Base-by-base conservation (phyloP, 2,329 filamentous ascomycete species). In the Penicillium occitanis region DNA sequence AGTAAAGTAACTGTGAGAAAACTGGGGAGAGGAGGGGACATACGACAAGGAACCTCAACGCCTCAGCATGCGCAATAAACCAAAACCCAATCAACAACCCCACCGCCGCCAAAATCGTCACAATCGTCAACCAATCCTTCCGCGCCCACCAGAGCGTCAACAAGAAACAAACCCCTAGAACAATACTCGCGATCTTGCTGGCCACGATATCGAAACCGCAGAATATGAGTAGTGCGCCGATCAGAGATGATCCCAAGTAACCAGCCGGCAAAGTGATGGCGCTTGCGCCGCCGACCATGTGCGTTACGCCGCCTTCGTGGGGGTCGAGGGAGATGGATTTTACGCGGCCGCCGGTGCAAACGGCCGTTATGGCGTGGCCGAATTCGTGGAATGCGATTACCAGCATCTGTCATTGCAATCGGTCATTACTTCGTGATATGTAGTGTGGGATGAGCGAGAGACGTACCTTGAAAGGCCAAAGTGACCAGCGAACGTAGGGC, bases 321-420 rank as follows among this genome's bases (percentile, higher is more conserved):
- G 90, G 90, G 73, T 92, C 89, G 25, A 92, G 85, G 25, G 85
- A 88, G 72, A 93, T 92, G 46, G 87, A 90, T 74, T 91, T 87
- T 70, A 93, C 91, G 64, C 81, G 83, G 4, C 91, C 91, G 64
- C 91, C 91, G 0, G 91, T 93, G 67, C 88, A 85, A 69, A 89
- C 85, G 46, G 90, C 89, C 1, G 87, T 87, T 71, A 92, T 86
- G 59, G 91, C 91, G 77, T 93, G 91, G 13, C 89, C 87, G 73
- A 93, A 85, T 72, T 93, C 91, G 78, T 93, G 91, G 77, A 93
- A 93, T 44, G 91, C 91, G 69, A 93, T 93, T 61, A 91, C 90
- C 22, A 93, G 84, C 90, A 93, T 92, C 88, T 90, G 42, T 42
- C 5, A 46, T 13, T 44, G 67, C 64, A 68, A 35, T 55, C 19